These are phyloP conservation scores for Tricholoma terreum DNA, from an alignment of 768 basidiomycete species.

Conservation along the genomic window DNA sequence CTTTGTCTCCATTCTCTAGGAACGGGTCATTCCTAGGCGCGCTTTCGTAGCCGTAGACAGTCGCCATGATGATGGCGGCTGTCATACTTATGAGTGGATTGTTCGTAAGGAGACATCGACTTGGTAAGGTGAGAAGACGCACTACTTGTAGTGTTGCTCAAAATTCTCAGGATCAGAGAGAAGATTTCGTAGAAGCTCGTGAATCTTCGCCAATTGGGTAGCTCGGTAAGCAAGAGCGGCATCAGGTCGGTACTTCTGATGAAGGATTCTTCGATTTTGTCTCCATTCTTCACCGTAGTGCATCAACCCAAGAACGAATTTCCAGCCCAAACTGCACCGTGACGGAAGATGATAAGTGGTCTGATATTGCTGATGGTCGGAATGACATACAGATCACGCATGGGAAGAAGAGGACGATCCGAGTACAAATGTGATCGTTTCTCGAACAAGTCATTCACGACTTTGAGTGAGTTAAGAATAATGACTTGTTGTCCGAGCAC, in stretches of 20 bases:
- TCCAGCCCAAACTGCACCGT: conserved; percentile 37
- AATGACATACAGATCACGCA: conserved; percentile 2
- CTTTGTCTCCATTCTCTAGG: no score
- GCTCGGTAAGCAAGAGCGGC: conserved; percentile 17
- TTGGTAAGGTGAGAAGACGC: no score
- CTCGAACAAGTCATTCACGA: conserved; percentile 29
- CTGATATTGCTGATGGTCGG: no score
- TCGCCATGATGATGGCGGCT: conserved; percentile 18
- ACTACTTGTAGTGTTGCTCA: conserved; percentile 7
- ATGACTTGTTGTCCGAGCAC: conserved; percentile 22
- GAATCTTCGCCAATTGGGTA: conserved; percentile 20
- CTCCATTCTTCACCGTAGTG: conserved; percentile 30
- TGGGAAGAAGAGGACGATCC: conserved; percentile 21
- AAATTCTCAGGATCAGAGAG: conserved; percentile 16
- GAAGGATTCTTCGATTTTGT: conserved; percentile 23
- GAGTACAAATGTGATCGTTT: conserved; percentile 28
- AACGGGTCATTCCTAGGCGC: conserved; percentile 12
- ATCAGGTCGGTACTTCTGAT: conserved; percentile 24
- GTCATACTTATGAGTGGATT: conserved; percentile 5
- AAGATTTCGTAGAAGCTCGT: conserved; percentile 16
- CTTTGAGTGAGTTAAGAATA: conserved; percentile 26
- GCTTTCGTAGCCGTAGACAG: conserved; percentile 28
- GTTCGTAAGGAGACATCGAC: no score
- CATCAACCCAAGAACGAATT: conserved; percentile 26
- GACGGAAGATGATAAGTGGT: no score